These are phyloP conservation scores for Gnaphalium uliginosum DNA, from an alignment of 129 eudicot genomes.

Conservation along the genomic window DNA sequence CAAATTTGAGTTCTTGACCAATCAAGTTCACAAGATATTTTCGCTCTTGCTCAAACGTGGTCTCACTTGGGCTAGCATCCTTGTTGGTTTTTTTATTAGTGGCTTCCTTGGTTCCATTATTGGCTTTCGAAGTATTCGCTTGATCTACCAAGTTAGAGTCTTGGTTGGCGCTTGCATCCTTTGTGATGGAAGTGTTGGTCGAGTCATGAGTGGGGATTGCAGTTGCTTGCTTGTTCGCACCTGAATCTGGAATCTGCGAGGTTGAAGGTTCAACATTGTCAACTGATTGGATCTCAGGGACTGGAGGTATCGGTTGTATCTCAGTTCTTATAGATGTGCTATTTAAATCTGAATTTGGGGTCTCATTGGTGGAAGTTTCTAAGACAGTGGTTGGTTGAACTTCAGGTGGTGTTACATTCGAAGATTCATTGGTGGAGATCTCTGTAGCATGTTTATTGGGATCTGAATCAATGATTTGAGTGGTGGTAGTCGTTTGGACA, in stretches of 20 bases:
- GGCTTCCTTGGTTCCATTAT: neutral
- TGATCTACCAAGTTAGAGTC: neutral
- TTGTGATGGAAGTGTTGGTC: neutral
- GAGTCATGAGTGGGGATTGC: neutral
- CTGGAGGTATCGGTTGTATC: neutral
- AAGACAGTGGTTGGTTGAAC: neutral
- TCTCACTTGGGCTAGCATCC: neutral
- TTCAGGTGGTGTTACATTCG: neutral
- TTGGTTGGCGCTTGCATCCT: slow-evolving; percentile 2
- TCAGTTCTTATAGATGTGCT: neutral
- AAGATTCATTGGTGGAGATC: neutral
- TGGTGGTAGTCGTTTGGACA: neutral
- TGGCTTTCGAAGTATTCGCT: neutral
- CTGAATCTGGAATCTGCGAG: neutral
- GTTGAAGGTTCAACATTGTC: neutral
- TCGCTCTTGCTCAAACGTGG: slow-evolving; percentile 10
- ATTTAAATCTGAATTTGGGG: neutral
- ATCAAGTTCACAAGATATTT: slow-evolving; percentile 25
- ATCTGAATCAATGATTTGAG: slow-evolving; percentile 11
- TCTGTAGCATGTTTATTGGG: neutral
- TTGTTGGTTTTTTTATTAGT: neutral
- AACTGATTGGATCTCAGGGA: neutral
- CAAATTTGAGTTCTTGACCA: neutral
- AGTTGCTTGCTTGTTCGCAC: neutral
- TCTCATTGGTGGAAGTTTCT: neutral